Evolutionary conservation across 495 filamentous ascomycete species (phyloP).

Genomic region (Bacidia rubella): DNA sequence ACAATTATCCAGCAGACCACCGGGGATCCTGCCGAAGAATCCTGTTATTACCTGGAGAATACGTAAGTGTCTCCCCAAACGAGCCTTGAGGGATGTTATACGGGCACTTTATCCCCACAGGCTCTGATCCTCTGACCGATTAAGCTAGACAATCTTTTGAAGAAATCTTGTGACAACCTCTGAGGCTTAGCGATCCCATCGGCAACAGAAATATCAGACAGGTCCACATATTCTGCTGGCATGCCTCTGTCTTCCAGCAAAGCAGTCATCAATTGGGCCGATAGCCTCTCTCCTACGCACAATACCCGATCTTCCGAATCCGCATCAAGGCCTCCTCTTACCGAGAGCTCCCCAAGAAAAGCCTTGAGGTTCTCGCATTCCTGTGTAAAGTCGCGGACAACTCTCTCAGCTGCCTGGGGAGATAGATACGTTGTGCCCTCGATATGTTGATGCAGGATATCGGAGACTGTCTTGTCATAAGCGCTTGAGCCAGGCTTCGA

Average conservation of each 20-base stretch:
- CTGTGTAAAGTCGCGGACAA: slow-evolving; percentile 47
- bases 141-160: slow-evolving; percentile 48
- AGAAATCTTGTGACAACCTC: slow-evolving; percentile 68
- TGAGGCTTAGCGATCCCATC: slow-evolving; percentile 46
- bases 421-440: slow-evolving; percentile 24
- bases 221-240: slow-evolving; percentile 73
- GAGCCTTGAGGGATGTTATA: slow-evolving; percentile 16
- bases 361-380: slow-evolving; percentile 55
- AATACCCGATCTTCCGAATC: slow-evolving; percentile 81
- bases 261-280: slow-evolving; percentile 74
- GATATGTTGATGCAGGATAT: slow-evolving; percentile 10
- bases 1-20: slow-evolving; percentile 62
- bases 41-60: slow-evolving; percentile 42
- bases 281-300: slow-evolving; percentile 86
- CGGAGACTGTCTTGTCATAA: slow-evolving; percentile 8
- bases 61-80: neutral
- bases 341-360: slow-evolving; percentile 46
- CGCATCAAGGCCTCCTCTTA: slow-evolving; percentile 47
- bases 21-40: slow-evolving; percentile 79
- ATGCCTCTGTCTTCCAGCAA: slow-evolving; percentile 64
- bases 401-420: slow-evolving; percentile 39
- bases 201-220: slow-evolving; percentile 44
- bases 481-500: slow-evolving; percentile 3
- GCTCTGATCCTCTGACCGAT: slow-evolving; percentile 54
- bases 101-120: slow-evolving; percentile 58